A percentile compares a stretch with the other conserved stretches of the same genome.
phyloP scores from a whole-genome alignment of 2,329 filamentous ascomycete genomes.

The Arthrinium phaeospermum region DNA sequence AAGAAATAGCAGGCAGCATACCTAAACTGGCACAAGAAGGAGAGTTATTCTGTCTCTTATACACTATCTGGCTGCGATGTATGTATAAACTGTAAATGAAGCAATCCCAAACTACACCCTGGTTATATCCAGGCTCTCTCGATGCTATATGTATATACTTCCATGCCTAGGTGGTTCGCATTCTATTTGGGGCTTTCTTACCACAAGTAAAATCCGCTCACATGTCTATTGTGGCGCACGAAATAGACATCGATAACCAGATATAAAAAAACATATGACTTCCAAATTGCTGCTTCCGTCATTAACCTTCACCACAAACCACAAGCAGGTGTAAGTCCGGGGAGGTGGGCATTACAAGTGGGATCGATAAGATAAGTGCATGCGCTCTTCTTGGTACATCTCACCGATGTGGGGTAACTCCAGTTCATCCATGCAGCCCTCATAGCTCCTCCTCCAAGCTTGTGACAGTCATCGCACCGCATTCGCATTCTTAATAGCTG shows the following conservation, averaged over 20 bases:
- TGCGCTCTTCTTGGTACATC: neutral
- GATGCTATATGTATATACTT: neutral
- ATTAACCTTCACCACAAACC: no score
- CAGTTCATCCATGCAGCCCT: constrained; percentile 6
- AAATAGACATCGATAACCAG: no score
- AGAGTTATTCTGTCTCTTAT: neutral
- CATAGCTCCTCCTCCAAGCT: neutral
- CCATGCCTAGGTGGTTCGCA: no score
- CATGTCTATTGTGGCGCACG: no score
- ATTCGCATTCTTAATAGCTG: neutral
- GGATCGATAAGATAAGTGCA: constrained; percentile 2
- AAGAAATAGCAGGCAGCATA: neutral
- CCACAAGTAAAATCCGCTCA: no score
- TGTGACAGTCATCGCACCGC: constrained; percentile 11
- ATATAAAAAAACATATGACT: no score
- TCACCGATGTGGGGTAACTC: neutral
- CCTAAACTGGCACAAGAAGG: neutral
- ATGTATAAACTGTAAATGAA: neutral
- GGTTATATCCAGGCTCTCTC: neutral
- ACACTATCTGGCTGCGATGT: neutral
- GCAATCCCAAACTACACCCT: neutral
- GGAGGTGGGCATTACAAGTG: neutral
- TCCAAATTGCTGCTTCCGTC: no score
- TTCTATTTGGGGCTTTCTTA: no score
- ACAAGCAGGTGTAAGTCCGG: neutral